Conservation (phyloP, 2,329 filamentous ascomycete species). For the Penicillium sp. region DNA sequence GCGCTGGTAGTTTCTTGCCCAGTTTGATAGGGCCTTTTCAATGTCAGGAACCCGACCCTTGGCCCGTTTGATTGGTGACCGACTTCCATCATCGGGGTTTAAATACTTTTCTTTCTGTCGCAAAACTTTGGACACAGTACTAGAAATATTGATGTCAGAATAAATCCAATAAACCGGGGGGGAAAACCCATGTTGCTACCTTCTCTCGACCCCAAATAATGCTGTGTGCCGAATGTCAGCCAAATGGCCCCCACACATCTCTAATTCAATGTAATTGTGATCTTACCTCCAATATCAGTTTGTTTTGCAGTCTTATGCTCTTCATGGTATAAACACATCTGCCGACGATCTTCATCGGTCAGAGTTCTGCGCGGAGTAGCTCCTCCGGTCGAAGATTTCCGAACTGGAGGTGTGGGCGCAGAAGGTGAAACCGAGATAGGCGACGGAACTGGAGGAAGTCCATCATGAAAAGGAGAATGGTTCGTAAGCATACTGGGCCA, state of each 20-base stretch:
- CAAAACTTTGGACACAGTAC: slow-evolving; percentile 97
- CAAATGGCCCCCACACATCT: neutral
- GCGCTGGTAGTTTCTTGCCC: slow-evolving; percentile 77
- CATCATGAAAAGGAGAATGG: slow-evolving; percentile 62
- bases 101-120: slow-evolving; percentile 94
- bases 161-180: neutral
- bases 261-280: neutral
- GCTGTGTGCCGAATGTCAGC: slow-evolving; percentile 52
- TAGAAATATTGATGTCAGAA: slow-evolving; percentile 42
- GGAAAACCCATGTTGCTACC: slow-evolving; percentile 56
- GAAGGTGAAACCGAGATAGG: slow-evolving; percentile 55
- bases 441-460: slow-evolving; percentile 58
- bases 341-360: slow-evolving; percentile 83
- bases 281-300: slow-evolving; percentile 85
- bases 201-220: slow-evolving; percentile 94
- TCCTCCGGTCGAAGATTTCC: slow-evolving; percentile 43
- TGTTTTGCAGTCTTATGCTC: slow-evolving; percentile 90
- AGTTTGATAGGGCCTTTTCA: slow-evolving; percentile 84
- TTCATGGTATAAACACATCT: slow-evolving; percentile 92
- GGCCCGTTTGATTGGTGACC: slow-evolving; percentile 74
- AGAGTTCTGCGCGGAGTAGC: slow-evolving; percentile 79
- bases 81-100: slow-evolving; percentile 73
- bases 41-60: slow-evolving; percentile 90
- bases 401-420: slow-evolving; percentile 38
- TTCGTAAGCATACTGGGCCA: slow-evolving; percentile 85